These are phyloP conservation scores for Suhomyces wounanorum DNA, from an alignment of 1,139 yeast species.

Conservation along the genomic window DNA sequence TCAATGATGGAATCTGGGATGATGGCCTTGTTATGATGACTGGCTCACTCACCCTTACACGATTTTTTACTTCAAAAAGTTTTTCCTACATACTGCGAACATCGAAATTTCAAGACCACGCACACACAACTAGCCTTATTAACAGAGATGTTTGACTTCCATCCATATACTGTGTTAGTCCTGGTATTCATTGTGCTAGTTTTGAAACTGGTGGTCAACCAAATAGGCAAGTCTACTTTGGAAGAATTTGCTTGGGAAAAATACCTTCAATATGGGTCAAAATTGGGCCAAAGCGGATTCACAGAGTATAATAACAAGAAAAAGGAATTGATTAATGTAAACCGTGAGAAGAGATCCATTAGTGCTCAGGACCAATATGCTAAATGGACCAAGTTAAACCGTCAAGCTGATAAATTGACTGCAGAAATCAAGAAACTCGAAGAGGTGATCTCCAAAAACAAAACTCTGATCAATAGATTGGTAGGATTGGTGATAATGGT, in stretches of 20 bases:
- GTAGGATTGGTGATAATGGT: conserved; percentile 31
- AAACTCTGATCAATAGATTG: conserved; percentile 37
- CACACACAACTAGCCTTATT: background rate
- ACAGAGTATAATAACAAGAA: conserved; percentile 40
- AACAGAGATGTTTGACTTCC: conserved; percentile 27
- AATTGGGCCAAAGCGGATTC: conserved; percentile 32
- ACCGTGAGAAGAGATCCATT: conserved; percentile 57
- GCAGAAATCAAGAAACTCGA: conserved; percentile 51
- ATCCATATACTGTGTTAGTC: conserved; percentile 27
- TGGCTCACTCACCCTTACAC: conserved; percentile 8
- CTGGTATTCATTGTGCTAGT: conserved; percentile 34
- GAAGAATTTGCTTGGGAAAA: conserved; percentile 43
- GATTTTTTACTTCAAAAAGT: conserved; percentile 10
- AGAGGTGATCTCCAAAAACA: conserved; percentile 36
- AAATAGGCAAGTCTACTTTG: conserved; percentile 38
- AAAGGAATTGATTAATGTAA: conserved; percentile 48
- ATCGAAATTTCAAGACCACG: background rate
- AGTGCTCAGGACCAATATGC: conserved; percentile 95
- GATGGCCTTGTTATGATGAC: conserved; percentile 5
- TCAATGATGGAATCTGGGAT: background rate
- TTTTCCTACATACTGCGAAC: conserved; percentile 11
- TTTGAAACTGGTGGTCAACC: conserved; percentile 31
- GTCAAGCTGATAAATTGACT: conserved; percentile 63
- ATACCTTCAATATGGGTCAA: conserved; percentile 39
- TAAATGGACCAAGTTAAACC: conserved; percentile 89